These are phyloP conservation scores for Colletotrichum somersetense DNA, from an alignment of 2,329 filamentous ascomycete species.

Conservation along the genomic window DNA sequence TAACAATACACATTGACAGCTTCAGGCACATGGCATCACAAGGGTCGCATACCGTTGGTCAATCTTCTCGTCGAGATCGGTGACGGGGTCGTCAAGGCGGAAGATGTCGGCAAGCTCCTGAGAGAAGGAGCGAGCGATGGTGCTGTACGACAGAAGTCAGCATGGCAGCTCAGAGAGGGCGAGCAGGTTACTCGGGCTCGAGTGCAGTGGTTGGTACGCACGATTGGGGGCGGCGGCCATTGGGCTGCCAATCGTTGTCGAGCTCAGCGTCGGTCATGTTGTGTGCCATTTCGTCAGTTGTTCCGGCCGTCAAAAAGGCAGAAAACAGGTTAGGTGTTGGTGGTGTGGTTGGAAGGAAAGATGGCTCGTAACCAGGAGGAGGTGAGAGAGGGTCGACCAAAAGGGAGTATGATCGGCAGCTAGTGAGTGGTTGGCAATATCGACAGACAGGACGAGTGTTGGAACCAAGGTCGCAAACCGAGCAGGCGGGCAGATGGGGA, in stretches of 20 bases:
- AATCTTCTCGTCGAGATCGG: conserved; percentile 80
- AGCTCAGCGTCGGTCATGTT: conserved; percentile 74
- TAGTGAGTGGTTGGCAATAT: conserved; percentile 37
- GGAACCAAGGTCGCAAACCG: conserved; percentile 21
- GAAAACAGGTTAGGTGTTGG: neutral
- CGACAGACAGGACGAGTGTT: conserved; percentile 31
- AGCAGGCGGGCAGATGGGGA: conserved; percentile 14
- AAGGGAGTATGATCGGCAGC: conserved; percentile 40
- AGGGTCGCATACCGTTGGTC: conserved; percentile 78
- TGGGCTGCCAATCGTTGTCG: conserved; percentile 85
- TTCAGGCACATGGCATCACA: neutral
- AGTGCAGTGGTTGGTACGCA: conserved; percentile 73
- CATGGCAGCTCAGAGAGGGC: neutral
- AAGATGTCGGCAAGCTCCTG: conserved; percentile 89
- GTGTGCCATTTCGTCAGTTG: conserved; percentile 41
- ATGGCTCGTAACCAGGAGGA: conserved; percentile 9
- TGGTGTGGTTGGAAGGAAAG: conserved; percentile 10
- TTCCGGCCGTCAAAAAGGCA: neutral
- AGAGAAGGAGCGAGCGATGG: conserved; percentile 89
- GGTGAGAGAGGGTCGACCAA: conserved; percentile 23
- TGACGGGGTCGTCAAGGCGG: conserved; percentile 83
- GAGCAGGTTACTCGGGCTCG: conserved; percentile 63
- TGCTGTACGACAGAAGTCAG: conserved; percentile 64
- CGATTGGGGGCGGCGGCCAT: conserved; percentile 83
- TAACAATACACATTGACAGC: neutral